phyloP scores from a whole-genome alignment of 129 eudicot genomes.

The Saposhnikovia divaricata region DNA sequence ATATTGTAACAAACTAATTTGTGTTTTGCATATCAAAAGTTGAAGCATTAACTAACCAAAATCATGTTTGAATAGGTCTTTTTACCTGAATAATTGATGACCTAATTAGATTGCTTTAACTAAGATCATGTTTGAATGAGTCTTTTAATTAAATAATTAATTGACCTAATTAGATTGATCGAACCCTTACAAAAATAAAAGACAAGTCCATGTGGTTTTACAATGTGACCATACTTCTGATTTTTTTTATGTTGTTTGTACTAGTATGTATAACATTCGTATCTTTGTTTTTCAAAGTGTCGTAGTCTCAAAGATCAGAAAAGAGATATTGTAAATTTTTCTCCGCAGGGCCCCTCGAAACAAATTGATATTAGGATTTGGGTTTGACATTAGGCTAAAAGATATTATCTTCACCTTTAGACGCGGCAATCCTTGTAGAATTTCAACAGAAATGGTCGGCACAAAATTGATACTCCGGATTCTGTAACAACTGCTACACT shows the following conservation, averaged over 20 bases:
- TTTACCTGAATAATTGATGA: background rate
- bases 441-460: background rate
- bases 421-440: background rate
- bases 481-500: background rate
- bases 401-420: background rate
- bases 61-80: background rate
- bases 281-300: background rate
- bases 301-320: background rate
- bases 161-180: background rate
- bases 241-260: background rate
- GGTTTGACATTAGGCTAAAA: background rate
- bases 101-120: background rate
- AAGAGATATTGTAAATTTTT: background rate
- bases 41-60: background rate
- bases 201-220: constrained; percentile 3
- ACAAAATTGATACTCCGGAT: background rate
- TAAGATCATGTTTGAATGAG: too few relatives aligned
- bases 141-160: background rate
- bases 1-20: too few relatives aligned
- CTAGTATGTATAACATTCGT: background rate
- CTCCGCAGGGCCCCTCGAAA: background rate
- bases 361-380: background rate
- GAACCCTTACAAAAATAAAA: background rate
- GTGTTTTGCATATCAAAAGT: background rate
- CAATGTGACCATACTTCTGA: background rate